Base-by-base conservation (phyloP, 345 rosid genomes). In the Aethionema arabicum region DNA sequence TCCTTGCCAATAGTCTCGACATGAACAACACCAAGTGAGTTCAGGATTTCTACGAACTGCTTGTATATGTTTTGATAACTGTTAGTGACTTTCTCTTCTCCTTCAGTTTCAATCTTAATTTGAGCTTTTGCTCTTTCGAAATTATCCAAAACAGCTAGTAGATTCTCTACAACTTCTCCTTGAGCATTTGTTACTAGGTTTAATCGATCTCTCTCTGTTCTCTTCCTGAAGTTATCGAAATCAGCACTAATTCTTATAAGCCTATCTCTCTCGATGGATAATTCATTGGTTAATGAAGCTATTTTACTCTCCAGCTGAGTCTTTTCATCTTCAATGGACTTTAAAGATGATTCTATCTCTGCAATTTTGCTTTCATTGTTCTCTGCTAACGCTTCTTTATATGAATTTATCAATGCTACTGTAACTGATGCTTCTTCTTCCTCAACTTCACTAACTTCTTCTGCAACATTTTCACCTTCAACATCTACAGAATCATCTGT, bases 31-130 rank as follows among this genome's bases (percentile, higher is more conserved):
- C 95, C 95, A 61, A 90, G 83, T 1, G 96, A 81, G 33, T 63
- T 72, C 6, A 93, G 63, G 76, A 93, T 87, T 59, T 93, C 99
- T 10, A 79, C 52, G 40, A 93, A 85, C 69, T 93, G 99, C 78
- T 90, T 90, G 72, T 82, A 90, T 70, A 90, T 90, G 76, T 87
- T 87, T 82, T 93, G 99, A 52, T 93, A 93, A 82, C 96, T 90
- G 52, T 74, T 84, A 38, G 72, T 87, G 63, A 93, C 83, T 79
- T 76, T 90, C 83, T 87, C 95, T 76, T 90, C 99, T 75, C 87
- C 95, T 72, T 90, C 96, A 6, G 88, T 79, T 64, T 80, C 95
- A 51, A 79, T 80, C 77, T 93, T 93, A 48, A 90, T 77, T 59
- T 93, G 99, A 48, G 79, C 46, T 74, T 87, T 90, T 48, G 99